A percentile compares a stretch with the other conserved stretches of the same genome.
phyloP scores from a whole-genome alignment of 495 filamentous ascomycete genomes.

The Neurospora tetrasperma region DNA sequence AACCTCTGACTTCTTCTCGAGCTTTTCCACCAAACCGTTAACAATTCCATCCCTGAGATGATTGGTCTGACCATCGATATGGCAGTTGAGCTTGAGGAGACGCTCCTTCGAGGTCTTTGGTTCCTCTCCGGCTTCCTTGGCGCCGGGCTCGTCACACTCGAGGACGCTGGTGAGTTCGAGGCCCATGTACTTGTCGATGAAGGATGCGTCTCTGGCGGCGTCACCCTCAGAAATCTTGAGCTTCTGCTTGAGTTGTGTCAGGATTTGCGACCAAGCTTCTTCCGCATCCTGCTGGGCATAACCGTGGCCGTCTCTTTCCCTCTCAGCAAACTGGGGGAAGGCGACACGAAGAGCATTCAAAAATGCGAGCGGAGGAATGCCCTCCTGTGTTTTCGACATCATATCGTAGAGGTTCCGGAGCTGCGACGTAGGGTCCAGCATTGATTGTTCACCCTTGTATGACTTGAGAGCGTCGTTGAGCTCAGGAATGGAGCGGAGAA shows the following conservation, averaged over 20 bases:
- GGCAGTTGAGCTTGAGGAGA: constrained; percentile 92
- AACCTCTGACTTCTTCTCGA: constrained; percentile 75
- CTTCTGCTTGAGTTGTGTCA: constrained; percentile 74
- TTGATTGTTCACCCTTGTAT: constrained; percentile 44
- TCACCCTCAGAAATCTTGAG: constrained; percentile 52
- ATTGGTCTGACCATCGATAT: constrained; percentile 77
- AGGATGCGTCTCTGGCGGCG: constrained; percentile 47
- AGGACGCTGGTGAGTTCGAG: constrained; percentile 68
- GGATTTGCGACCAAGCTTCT: constrained; percentile 94
- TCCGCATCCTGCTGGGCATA: constrained; percentile 97
- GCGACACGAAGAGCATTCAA: constrained; percentile 66
- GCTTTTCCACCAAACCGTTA: constrained; percentile 71
- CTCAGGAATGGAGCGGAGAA: constrained; percentile 80
- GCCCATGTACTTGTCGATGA: constrained; percentile 82
- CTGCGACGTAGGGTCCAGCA: constrained; percentile 66
- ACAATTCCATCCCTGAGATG: constrained; percentile 81
- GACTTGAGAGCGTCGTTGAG: constrained; percentile 67
- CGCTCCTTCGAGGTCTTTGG: constrained; percentile 53
- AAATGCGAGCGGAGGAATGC: constrained; percentile 78
- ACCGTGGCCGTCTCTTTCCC: constrained; percentile 65
- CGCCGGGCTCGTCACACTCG: constrained; percentile 73
- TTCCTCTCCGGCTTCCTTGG: constrained; percentile 65
- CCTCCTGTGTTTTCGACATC: constrained; percentile 86
- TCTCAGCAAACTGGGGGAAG: constrained; percentile 93
- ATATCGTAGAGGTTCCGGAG: constrained; percentile 83